Evolutionary conservation across 192 early-diverging fungal genomes (phyloP), one percentile per base, ranked within the genome.

Genomic region (Umbelopsis sp.): DNA sequence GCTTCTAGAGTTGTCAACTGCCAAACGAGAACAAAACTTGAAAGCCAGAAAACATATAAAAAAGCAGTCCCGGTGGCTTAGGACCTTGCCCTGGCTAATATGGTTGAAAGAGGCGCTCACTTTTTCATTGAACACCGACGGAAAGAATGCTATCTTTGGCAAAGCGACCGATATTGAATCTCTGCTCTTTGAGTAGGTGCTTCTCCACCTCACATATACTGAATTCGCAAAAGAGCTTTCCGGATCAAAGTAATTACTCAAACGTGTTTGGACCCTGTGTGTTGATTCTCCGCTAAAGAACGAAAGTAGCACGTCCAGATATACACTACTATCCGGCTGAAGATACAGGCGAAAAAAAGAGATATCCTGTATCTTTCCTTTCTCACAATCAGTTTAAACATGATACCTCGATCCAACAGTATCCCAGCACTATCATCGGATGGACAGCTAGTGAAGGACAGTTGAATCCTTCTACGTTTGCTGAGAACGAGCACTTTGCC

Each of bases 361-460:
- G 66, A 50, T 71, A 71, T 20, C 61, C 71, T 2, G 10, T 71
- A 20, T 66, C 71, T 0, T 71, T 51, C 44, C 10, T 52, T n/a
- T 52, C 71, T 41, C 30, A 47, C 50, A 47, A 71, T 2, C 48
- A 71, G 6, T 27, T 50, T 15, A 23, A 30, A 21, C 25, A 64
- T 48, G 46, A 41, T 2, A 25, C 23, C 30, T 20, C 50, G 22
- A 30, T 70, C 5, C 27, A 53, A 21, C 66, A 74, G 25, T 49
- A 73, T 52, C 68, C 76, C 20, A 64, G 66, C 10, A 46, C 68
- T 30, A 69, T 78, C 61, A 78, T 78, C 41, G 76, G 76, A 4
- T 78, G 76, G 76, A 53, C 71, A 23, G n/a, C 71, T 3, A 49
- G 70, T 37, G 49, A 72, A 48, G 61, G 52, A 10, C 27, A 49